A percentile compares a stretch with the other conserved stretches of the same genome.
phyloP scores from a whole-genome alignment of 2,329 filamentous ascomycete species.

The Ilyonectria destructans region DNA sequence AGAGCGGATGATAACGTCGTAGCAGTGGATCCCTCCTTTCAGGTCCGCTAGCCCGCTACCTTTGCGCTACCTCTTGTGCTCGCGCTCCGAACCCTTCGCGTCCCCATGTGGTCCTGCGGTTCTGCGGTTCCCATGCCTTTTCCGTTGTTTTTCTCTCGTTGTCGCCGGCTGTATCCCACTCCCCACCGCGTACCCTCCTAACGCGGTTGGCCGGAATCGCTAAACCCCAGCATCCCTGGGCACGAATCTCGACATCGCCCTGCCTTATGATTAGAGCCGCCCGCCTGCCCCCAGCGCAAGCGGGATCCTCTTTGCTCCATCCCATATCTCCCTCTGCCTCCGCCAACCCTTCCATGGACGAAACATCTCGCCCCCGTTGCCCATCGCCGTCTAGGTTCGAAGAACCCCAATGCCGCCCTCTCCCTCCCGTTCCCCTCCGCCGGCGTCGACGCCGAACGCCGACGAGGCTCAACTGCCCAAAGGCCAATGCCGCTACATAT shows the following conservation, averaged over 20 bases:
- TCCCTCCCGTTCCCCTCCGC: slow-evolving; percentile 44
- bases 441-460: slow-evolving; percentile 44
- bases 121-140: background rate
- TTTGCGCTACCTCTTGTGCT: slow-evolving; percentile 18
- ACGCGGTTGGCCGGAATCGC: slow-evolving; percentile 44
- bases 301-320: slow-evolving; percentile 37
- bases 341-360: slow-evolving; percentile 49
- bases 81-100: slow-evolving; percentile 9
- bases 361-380: slow-evolving; percentile 41
- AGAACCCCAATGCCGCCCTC: slow-evolving; percentile 50
- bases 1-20: slow-evolving; percentile 49
- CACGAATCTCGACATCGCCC: slow-evolving; percentile 51
- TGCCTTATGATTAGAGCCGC: slow-evolving; percentile 52
- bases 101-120: slow-evolving; percentile 2
- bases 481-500: slow-evolving; percentile 73
- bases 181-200: slow-evolving; percentile 40
- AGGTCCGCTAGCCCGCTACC: slow-evolving; percentile 38
- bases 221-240: slow-evolving; percentile 48
- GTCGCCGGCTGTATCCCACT: slow-evolving; percentile 15
- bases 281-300: slow-evolving; percentile 37
- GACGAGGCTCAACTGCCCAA: slow-evolving; percentile 68
- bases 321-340: slow-evolving; percentile 40
- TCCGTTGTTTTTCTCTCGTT: background rate
- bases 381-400: slow-evolving; percentile 44
- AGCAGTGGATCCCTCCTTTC: slow-evolving; percentile 40